Evolutionary conservation across 768 basidiomycete species (phyloP).

Genomic region (Panaeolus cyanescens): DNA sequence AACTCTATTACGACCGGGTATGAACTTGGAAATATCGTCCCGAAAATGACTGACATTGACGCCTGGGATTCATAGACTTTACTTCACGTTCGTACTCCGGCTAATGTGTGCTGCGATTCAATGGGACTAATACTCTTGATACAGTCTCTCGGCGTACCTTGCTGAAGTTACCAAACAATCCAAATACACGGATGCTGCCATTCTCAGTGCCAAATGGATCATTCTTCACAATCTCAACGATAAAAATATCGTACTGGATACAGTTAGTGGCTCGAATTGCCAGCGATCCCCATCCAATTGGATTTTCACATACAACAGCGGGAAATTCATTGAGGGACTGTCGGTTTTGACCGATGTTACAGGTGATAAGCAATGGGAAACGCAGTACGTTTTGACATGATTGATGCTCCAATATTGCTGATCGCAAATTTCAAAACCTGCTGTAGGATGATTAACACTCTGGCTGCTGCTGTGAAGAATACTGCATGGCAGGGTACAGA

Average conservation of each 20-base stretch:
- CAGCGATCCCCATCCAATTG: constrained; percentile 43
- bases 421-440: background rate
- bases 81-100: constrained; percentile 33
- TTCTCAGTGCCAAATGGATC: constrained; percentile 50
- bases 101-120: background rate
- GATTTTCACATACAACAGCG: constrained; percentile 57
- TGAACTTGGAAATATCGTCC: constrained; percentile 8
- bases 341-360: constrained; percentile 45
- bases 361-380: constrained; percentile 40
- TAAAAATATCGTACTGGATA: constrained; percentile 46
- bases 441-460: constrained; percentile 22
- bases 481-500: constrained; percentile 47
- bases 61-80: constrained; percentile 28
- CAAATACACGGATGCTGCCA: constrained; percentile 49
- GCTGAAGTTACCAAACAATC: constrained; percentile 45
- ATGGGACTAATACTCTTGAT: background rate
- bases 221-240: constrained; percentile 44
- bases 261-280: constrained; percentile 48
- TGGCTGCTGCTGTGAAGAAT: constrained; percentile 44
- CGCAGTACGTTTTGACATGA: constrained; percentile 31
- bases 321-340: constrained; percentile 55
- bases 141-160: constrained; percentile 50
- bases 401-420: background rate
- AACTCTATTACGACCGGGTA: constrained; percentile 58
- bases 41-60: background rate